These are phyloP conservation scores for Kitagawia praeruptora DNA, from an alignment of 129 eudicot genomes.

Conservation along the genomic window DNA sequence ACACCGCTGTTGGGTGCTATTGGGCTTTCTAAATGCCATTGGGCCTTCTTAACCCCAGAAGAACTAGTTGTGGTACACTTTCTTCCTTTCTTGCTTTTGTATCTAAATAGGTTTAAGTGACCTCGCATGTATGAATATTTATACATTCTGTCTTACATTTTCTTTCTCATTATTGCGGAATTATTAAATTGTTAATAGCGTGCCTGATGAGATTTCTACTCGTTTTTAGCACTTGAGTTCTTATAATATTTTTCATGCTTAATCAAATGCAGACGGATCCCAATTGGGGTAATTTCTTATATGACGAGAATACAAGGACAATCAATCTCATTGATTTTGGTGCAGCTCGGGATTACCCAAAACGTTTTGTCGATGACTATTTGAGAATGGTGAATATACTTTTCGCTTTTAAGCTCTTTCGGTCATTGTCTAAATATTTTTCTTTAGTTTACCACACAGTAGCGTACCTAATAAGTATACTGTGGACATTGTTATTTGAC, in stretches of 20 bases:
- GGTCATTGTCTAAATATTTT: background rate
- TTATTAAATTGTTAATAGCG: background rate
- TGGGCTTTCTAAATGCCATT: no score
- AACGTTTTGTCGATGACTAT: constrained; percentile 74
- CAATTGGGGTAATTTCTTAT: constrained; percentile 88
- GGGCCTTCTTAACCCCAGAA: background rate
- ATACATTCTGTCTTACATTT: background rate
- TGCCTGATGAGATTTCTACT: background rate
- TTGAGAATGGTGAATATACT: constrained; percentile 62
- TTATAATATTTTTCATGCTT: constrained; percentile 10
- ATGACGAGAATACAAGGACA: constrained; percentile 43
- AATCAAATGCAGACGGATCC: constrained; percentile 88
- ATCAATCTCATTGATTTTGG: constrained; percentile 96
- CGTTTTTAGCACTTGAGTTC: background rate
- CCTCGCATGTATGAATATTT: background rate
- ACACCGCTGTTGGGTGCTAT: no score
- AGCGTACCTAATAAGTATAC: constrained; percentile 5
- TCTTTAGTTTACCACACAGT: background rate
- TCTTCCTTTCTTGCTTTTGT: background rate
- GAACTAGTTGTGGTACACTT: background rate
- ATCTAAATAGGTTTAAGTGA: background rate
- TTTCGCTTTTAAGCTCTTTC: background rate
- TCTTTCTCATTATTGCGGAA: background rate
- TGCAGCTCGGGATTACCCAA: constrained; percentile 84
- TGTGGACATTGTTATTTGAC: background rate